Evolutionary conservation across 192 early-diverging fungal species (phyloP).

Genomic region (Coemansia sp.): DNA sequence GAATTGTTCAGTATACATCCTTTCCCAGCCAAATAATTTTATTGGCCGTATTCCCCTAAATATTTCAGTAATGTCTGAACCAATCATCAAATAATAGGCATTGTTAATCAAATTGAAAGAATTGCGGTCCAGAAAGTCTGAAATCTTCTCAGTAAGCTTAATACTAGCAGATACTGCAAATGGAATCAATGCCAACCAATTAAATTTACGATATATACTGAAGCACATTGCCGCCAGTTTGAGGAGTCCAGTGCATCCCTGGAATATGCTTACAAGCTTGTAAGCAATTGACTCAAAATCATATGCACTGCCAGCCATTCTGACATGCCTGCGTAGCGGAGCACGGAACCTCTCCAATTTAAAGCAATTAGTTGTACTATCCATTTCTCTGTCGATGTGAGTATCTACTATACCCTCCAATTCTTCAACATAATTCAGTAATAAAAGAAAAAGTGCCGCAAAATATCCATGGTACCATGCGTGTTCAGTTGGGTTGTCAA

Average conservation of each 20-base stretch:
- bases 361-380: conserved; percentile 10
- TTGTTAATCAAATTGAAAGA: too few relatives aligned
- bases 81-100: too few relatives aligned
- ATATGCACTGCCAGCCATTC: not conserved
- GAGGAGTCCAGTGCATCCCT: not conserved
- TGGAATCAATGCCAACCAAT: conserved; percentile 26
- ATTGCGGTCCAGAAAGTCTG: too few relatives aligned
- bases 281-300: not conserved
- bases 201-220: conserved; percentile 14
- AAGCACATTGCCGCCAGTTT: conserved; percentile 3
- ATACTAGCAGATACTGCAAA: conserved; percentile 2
- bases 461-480: conserved; percentile 22
- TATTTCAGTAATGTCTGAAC: not conserved
- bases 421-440: not conserved
- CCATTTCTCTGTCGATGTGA: conserved; percentile 1
- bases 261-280: too few relatives aligned
- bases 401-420: not conserved
- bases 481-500: conserved; percentile 18
- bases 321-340: conserved; percentile 7
- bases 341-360: conserved; percentile 25
- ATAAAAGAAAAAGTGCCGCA: not conserved
- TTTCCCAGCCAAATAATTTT: conserved; percentile 12
- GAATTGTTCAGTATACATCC: not conserved
- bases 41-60: conserved; percentile 1
- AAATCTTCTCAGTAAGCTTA: not conserved